Evolutionary conservation across 2,329 filamentous ascomycete species (phyloP).

Genomic region (Alternaria burnsii): DNA sequence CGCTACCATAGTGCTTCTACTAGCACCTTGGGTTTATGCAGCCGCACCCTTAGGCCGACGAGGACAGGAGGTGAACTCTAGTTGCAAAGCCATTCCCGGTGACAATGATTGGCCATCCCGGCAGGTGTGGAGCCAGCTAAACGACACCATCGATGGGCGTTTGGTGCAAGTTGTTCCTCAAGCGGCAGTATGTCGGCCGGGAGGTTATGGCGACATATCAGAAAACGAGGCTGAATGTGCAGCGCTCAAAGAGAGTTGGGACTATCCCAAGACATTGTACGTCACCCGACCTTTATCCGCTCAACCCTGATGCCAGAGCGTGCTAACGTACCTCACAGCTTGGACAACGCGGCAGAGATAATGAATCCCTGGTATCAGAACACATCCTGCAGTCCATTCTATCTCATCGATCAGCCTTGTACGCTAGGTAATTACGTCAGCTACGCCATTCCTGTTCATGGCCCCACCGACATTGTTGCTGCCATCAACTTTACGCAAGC

Average conservation of each 20-base stretch:
- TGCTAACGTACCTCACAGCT: neutral
- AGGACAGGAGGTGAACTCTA: neutral
- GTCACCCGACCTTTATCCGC: neutral
- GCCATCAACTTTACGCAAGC: neutral
- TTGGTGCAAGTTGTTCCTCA: slow-evolving; percentile 40
- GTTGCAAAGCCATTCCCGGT: slow-evolving; percentile 20
- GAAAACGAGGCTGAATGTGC: slow-evolving; percentile 2
- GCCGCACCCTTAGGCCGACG: too few species aligned
- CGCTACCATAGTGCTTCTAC: too few species aligned
- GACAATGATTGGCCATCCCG: slow-evolving; percentile 43
- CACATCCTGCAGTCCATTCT: slow-evolving; percentile 45
- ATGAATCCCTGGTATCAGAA: slow-evolving; percentile 53
- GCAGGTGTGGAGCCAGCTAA: slow-evolving; percentile 38
- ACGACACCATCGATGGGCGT: slow-evolving; percentile 41
- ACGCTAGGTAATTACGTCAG: slow-evolving; percentile 20
- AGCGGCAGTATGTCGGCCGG: slow-evolving; percentile 41
- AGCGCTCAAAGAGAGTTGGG: slow-evolving; percentile 17
- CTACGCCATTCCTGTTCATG: slow-evolving; percentile 14
- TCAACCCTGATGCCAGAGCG: neutral
- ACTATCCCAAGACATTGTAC: neutral
- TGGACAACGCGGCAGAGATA: slow-evolving; percentile 14
- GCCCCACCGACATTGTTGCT: too few species aligned
- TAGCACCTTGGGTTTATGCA: too few species aligned
- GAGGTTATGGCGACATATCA: neutral
- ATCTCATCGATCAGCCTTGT: slow-evolving; percentile 43